Evolutionary conservation across 1,139 yeast genomes (phyloP), one percentile per base, ranked within the genome.

Genomic region (Diutina rugosa): DNA sequence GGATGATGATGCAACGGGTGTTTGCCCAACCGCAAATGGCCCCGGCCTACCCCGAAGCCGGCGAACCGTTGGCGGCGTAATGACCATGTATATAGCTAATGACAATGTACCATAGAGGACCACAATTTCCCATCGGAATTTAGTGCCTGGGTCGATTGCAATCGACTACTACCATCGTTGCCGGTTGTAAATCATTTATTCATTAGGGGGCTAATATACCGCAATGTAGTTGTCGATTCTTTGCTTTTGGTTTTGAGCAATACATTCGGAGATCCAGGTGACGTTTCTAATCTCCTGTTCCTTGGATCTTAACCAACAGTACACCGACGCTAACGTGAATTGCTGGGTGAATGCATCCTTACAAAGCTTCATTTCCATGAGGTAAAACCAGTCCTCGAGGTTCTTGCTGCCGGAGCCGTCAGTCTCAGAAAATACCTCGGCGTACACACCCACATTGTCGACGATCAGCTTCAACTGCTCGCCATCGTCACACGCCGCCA

Each of bases 201-300:
- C 14, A 28, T 32, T 54, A 35, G 41, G 41, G 14, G 46, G 45
- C 66, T 66, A 85, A 63, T 81, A 86, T 53, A 86, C 93, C 55
- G 90, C 76, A 58, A 87, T 87, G 67, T 87, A 87, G 67, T 85
- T 85, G 63, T 84, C 85, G 59, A 87, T 85, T 72, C 90, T 82
- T 66, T 84, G 88, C 71, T 86, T 85, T 75, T 87, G 95, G 66
- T 85, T 85, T 68, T 87, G 95, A 54, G 93, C 91, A 71, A 87
- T 87, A 74, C 99, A 95, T 74, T 95, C 99, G 55, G 98, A 96
- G 60, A 95, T 91, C 99, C 99, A 95, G 28, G 98, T 89, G 61
- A 95, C 85, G 69, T 95, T 95, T 71, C 99, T 81, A 59, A 95
- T 82, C 71, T 95, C 99, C 72, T 95, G 99, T 72, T 95, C 99